Conservation (phyloP, 768 basidiomycete genomes). For the Russula sp. region DNA sequence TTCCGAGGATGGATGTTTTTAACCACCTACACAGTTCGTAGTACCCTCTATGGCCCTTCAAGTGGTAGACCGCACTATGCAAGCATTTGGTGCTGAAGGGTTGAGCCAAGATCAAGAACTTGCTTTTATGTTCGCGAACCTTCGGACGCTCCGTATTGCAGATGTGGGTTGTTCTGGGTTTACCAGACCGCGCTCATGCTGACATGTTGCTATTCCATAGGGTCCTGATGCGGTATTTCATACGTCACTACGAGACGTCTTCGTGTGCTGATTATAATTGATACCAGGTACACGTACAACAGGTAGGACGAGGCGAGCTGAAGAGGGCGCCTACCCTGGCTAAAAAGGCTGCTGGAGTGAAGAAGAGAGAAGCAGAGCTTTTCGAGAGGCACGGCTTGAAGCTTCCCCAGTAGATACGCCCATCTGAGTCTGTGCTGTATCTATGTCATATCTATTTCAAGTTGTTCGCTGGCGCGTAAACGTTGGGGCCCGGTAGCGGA, state of each 20-base stretch:
- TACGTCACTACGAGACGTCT: not conserved
- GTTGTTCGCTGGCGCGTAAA: no score
- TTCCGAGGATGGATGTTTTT: not conserved
- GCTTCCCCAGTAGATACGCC: conserved; percentile 46
- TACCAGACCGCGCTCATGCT: not conserved
- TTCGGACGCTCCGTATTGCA: conserved; percentile 85
- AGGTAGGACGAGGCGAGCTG: conserved; percentile 88
- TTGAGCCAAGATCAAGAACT: conserved; percentile 86
- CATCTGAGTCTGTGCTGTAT: not conserved
- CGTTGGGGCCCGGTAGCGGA: not conserved
- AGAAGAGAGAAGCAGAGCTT: conserved; percentile 59
- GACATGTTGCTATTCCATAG: conserved; percentile 38
- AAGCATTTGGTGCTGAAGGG: conserved; percentile 95
- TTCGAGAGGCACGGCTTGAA: conserved; percentile 61
- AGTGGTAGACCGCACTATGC: conserved; percentile 94
- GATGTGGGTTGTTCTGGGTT: conserved; percentile 52
- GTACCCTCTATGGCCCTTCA: conserved; percentile 87
- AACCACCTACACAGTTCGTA: conserved; percentile 60
- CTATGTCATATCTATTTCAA: no score
- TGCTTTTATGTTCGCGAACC: conserved; percentile 68
- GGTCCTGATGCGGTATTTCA: conserved; percentile 72
- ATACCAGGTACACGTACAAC: conserved; percentile 85
- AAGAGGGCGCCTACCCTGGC: conserved; percentile 65
- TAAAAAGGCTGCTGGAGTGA: conserved; percentile 51
- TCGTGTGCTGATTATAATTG: conserved; percentile 15